These are phyloP conservation scores for Solanum lignicaule DNA, from an alignment of 257 asterid species.

Conservation along the genomic window DNA sequence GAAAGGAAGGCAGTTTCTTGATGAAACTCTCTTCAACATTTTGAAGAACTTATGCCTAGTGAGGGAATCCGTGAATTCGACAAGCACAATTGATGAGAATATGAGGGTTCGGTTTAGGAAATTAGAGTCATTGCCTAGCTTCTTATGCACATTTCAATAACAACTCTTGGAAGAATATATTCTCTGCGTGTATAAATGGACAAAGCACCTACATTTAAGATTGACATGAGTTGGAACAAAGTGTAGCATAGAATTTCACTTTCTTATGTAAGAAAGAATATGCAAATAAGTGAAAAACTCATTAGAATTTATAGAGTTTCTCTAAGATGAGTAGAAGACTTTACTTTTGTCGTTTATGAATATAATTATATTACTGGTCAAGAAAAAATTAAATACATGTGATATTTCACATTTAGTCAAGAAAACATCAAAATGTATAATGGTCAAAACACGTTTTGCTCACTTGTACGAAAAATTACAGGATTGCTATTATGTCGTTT, in stretches of 20 bases:
- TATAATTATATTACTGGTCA: not conserved
- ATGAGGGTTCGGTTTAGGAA: not conserved
- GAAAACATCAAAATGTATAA: not conserved
- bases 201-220: not conserved
- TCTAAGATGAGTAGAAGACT: not conserved
- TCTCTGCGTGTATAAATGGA: not conserved
- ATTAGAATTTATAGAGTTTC: not conserved
- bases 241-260: not conserved
- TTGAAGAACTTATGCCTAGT: slow-evolving; percentile 23
- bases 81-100: not conserved
- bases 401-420: not conserved
- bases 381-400: not conserved
- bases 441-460: not conserved
- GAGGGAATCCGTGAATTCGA: not conserved
- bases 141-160: not conserved
- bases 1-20: no score
- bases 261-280: not conserved
- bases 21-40: slow-evolving; percentile 23
- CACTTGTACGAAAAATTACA: not conserved
- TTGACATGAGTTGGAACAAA: not conserved
- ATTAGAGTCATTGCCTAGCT: not conserved
- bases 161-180: not conserved
- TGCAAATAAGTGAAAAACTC: not conserved
- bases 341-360: no score
- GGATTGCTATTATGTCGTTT: not conserved